Evolutionary conservation across 116 monocot genomes (phyloP), one percentile per base, ranked within the genome.

Genomic region (Trichopus zeylanicus): DNA sequence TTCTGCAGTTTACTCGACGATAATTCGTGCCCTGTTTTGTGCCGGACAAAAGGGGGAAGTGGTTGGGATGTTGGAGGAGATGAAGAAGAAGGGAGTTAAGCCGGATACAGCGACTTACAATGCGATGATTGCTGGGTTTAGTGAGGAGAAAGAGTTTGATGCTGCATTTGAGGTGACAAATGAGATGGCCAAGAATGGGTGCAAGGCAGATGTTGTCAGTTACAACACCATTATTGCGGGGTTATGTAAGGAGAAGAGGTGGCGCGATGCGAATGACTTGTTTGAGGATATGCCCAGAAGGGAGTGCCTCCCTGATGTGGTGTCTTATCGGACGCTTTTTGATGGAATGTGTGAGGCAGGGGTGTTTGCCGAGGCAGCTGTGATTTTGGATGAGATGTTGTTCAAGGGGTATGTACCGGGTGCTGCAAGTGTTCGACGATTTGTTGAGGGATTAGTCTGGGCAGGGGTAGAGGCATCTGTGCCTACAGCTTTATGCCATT

Each of bases 261-360:
- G 72, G 80, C 58, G 64, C 46, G 73, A 92, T 26, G 92, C 87
- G 19, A 61, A 62, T 12, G 80, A 83, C 9, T 23, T 92, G 62
- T 75, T 92, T 48, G 87, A 92, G 12, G 92, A 92, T 69, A 83
- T 92, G 92, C 92, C 87, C n/a, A 81, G 83, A 48, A 68, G 71
- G 57, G 81, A 69, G 15, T 91, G 91, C 53, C 57, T 19, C 33
- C 83, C 80, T 0, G 80, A 92, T 33, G 67, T 92, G 53, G 75
- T 92, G 46, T 72, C 78, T 5, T 75, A 83, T 33, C 60, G 79
- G 34, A 70, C 54, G 10, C 58, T 92, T 0, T 62, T 87, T 61
- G 83, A 81, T 31, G 91, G 80, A 15, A 37, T 83, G 46, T 78
- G 75, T 63, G 66, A 59, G 29, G 61, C 59, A 7, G 51, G 68